These are phyloP conservation scores for Ascochyta clinopodiicola DNA, from an alignment of 2,329 filamentous ascomycete genomes.

Conservation along the genomic window DNA sequence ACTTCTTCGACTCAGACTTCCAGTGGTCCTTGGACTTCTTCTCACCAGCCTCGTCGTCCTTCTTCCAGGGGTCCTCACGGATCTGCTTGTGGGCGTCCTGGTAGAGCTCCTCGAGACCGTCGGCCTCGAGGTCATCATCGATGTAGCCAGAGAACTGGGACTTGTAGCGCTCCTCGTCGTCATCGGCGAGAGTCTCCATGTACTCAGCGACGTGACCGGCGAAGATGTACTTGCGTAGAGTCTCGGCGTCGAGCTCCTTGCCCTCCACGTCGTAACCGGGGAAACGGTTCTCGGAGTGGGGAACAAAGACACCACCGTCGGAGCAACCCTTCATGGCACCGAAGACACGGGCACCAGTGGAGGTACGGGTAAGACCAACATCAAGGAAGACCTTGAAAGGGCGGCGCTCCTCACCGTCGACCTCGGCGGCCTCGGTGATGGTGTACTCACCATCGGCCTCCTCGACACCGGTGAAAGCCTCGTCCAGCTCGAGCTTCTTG, in stretches of 20 bases:
- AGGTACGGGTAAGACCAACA: conserved; percentile 95
- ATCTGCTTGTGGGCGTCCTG: conserved; percentile 93
- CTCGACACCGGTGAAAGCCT: conserved; percentile 93
- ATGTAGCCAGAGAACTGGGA: conserved; percentile 98
- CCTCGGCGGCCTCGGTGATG: conserved; percentile 93
- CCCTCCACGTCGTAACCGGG: conserved; percentile 96
- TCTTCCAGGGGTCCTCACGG: conserved; percentile 98
- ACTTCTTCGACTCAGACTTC: conserved; percentile 95
- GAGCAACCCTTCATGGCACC: conserved; percentile 99
- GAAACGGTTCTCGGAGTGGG: conserved; percentile 99
- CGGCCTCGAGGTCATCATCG: conserved; percentile 94
- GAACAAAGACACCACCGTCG: conserved; percentile 94
- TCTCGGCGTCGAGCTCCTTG: conserved; percentile 97
- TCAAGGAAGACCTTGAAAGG: conserved; percentile 99
- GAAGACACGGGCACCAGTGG: conserved; percentile 98
- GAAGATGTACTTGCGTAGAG: conserved; percentile 99
- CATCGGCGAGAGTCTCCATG: conserved; percentile 99
- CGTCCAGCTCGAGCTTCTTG: conserved; percentile 94
- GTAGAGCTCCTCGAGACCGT: conserved; percentile 97
- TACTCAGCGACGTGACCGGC: conserved; percentile 99
- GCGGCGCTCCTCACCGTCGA: conserved; percentile 85
- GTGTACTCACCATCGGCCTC: conserved; percentile 96
- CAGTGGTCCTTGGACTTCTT: conserved; percentile 98
- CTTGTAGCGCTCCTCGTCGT: conserved; percentile 99
- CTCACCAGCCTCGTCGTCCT: conserved; percentile 73